Evolutionary conservation across 441 rosid species (phyloP).

Genomic region (Macaranga tanarius): DNA sequence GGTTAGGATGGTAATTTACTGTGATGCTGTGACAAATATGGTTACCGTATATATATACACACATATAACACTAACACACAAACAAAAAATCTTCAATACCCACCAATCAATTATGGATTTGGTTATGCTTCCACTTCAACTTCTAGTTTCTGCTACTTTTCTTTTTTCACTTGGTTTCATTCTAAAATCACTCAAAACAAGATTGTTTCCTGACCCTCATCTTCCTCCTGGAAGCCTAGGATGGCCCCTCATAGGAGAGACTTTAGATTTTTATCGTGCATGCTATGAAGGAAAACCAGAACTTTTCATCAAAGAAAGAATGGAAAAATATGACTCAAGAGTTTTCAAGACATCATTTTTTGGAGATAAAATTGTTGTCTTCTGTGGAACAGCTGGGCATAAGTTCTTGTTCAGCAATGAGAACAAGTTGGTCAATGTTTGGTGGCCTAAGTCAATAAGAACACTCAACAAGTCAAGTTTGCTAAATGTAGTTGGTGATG

Average conservation of each 20-base stretch:
- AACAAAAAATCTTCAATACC: too few species aligned
- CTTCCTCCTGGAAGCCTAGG: slow-evolving; percentile 34
- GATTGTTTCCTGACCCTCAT: neutral
- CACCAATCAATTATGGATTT: too few species aligned
- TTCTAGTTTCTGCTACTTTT: neutral
- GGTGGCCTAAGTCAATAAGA: slow-evolving; percentile 29
- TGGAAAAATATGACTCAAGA: slow-evolving; percentile 19
- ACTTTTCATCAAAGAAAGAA: slow-evolving; percentile 23
- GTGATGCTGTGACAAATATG: too few species aligned
- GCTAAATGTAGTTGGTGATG: slow-evolving; percentile 19
- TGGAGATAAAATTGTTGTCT: slow-evolving; percentile 19
- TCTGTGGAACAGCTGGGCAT: slow-evolving; percentile 24
- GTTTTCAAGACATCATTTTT: slow-evolving; percentile 28
- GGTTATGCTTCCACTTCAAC: neutral
- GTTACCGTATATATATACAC: too few species aligned
- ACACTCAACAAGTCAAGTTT: slow-evolving; percentile 13
- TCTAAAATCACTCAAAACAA: neutral
- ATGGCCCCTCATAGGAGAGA: slow-evolving; percentile 31
- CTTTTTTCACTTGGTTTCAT: neutral
- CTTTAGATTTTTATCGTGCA: neutral
- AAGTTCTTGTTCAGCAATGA: slow-evolving; percentile 34
- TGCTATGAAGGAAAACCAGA: slow-evolving; percentile 7
- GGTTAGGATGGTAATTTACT: too few species aligned
- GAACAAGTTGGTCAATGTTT: slow-evolving; percentile 25
- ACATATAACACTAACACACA: too few species aligned